phyloP scores from a whole-genome alignment of 305 asterid genomes.

The Rubia tinctorum region DNA sequence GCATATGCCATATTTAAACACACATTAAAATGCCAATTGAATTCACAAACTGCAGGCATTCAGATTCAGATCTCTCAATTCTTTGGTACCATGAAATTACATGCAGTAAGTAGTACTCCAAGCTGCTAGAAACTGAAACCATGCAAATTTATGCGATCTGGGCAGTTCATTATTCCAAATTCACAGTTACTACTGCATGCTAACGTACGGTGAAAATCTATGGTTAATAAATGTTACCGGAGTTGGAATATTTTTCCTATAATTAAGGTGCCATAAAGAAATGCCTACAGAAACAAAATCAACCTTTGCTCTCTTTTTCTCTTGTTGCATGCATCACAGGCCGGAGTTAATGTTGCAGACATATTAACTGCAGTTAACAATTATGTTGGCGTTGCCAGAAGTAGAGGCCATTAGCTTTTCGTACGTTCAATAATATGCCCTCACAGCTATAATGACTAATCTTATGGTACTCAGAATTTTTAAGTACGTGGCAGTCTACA shows the following conservation, averaged over 20 bases:
- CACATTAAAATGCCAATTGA: not conserved
- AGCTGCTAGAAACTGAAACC: not conserved
- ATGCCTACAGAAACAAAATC: not conserved
- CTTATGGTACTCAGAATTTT: not conserved
- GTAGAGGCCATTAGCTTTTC: not conserved
- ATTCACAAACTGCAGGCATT: no score
- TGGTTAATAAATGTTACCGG: not conserved
- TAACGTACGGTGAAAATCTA: not conserved
- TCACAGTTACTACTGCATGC: not conserved
- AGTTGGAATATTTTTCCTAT: not conserved
- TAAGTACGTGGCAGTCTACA: not conserved
- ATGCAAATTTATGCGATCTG: no score
- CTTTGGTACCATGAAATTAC: not conserved
- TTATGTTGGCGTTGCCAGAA: not conserved
- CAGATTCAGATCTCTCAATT: not conserved
- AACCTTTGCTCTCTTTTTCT: not conserved
- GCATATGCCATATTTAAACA: not conserved
- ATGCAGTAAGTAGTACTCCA: not conserved
- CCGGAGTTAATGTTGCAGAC: not conserved
- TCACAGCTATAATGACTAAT: not conserved
- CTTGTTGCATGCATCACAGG: slow-evolving; percentile 1
- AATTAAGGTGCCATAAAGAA: no score
- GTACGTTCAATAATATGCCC: slow-evolving; percentile 2
- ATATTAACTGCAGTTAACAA: slow-evolving; percentile 5
- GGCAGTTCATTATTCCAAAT: not conserved